phyloP scores from a whole-genome alignment of 495 filamentous ascomycete species.

The Annulohypoxylon maeteangense region DNA sequence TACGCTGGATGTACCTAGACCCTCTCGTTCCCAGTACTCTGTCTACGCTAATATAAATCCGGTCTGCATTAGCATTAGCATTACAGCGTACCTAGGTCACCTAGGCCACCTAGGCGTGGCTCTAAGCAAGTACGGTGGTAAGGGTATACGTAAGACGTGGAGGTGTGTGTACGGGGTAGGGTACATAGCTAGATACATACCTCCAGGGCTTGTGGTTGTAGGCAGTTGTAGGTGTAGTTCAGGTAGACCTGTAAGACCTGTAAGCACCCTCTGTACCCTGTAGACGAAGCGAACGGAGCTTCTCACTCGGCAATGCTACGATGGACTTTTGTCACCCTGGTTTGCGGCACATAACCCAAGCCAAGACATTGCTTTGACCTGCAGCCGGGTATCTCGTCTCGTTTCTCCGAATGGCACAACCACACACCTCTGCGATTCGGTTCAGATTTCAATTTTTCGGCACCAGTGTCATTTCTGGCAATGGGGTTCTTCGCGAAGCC shows the following conservation, averaged over 20 bases:
- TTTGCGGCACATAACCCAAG: conserved; percentile 42
- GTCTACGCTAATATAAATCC: conserved; percentile 40
- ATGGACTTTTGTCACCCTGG: conserved; percentile 40
- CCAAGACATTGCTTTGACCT: conserved; percentile 40
- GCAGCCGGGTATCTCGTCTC: conserved; percentile 47
- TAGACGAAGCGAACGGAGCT: conserved; percentile 16
- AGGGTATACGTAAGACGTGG: neutral
- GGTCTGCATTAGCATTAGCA: conserved; percentile 23
- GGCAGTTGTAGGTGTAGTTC: too few relatives aligned
- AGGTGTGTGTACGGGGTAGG: neutral
- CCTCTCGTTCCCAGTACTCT: conserved; percentile 18
- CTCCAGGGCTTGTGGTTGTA: too few relatives aligned
- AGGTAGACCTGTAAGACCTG: too few relatives aligned
- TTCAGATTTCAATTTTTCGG: conserved; percentile 43
- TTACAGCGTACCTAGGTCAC: too few relatives aligned
- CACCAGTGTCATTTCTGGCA: conserved; percentile 34
- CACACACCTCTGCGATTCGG: conserved; percentile 38
- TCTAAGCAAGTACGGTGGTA: neutral
- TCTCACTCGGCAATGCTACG: conserved; percentile 39
- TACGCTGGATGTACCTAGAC: neutral
- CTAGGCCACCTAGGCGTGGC: too few relatives aligned
- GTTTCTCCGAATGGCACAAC: conserved; percentile 44
- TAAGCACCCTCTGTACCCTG: too few relatives aligned
- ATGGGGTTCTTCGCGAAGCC: conserved; percentile 41
- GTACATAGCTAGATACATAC: neutral